Base-by-base conservation (phyloP, 2,329 filamentous ascomycete genomes). In the Penicillium corylophilum region DNA sequence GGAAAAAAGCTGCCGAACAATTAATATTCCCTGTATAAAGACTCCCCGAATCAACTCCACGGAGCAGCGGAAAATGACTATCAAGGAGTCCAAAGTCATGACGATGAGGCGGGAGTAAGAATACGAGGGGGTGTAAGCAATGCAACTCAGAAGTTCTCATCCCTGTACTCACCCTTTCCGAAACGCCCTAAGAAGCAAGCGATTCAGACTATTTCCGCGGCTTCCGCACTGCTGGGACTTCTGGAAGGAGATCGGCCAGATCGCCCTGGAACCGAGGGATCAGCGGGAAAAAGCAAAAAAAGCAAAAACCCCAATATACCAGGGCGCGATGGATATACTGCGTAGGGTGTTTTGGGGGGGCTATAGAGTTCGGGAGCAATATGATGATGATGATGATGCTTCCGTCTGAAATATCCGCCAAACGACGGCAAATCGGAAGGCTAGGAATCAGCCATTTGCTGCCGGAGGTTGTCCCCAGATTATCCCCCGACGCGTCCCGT, bases 401-500 rank as follows among this genome's bases (percentile, higher is more conserved):
- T 28, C 28, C 28, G 28, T 13, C 12, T 2, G 9, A 35, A 26
- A 20, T 7, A 15, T 7, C 28, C 24, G 41, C 38, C 29, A 22
- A 20, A n/a, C 24, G 15, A 20, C 18, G 38, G 18, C 48, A 46
- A 51, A 51, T 46, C 48, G 43, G 48, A 51, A 36, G 28, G 7
- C n/a, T 5, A 46, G 48, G 43, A 51, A 46, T 46, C 22, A 8
- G 33, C 31, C 39, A 43, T 48, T 13, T 29, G 20, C 29, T 18
- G 28, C 28, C 46, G 35, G 36, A 48, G 26, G 24, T 26, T 18
- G 26, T 18, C 41, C 41, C 23, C 26, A 26, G 26, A 26, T 28
- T 44, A 29, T 44, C 10, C 35, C 35, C 35, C 35, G 35, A 38
- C 18, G 35, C 18, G 9, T 36, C 33, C 33, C 33, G 33, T 36